A percentile compares a stretch with the other conserved stretches of the same genome.
Conservation (phyloP, 495 filamentous ascomycete genomes). For the Margaritispora aquatica region DNA sequence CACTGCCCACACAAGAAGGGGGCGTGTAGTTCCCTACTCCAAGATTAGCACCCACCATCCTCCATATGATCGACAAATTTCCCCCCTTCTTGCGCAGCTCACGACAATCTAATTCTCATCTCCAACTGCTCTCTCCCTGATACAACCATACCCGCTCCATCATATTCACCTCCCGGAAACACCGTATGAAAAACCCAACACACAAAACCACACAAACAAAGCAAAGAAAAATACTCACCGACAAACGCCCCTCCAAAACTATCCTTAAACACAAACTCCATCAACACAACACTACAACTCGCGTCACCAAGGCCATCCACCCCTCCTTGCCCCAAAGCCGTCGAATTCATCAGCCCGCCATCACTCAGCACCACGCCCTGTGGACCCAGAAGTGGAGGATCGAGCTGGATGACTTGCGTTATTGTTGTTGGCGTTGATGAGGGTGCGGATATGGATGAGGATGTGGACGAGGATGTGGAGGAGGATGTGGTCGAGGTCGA, state of each 20-base stretch:
- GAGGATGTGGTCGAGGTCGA: neutral
- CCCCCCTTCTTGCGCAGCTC: too few species aligned
- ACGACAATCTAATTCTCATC: too few species aligned
- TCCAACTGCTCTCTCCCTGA: too few species aligned
- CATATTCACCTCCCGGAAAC: too few species aligned
- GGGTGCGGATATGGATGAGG: neutral
- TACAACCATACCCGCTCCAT: too few species aligned
- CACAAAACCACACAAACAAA: neutral
- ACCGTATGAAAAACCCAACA: too few species aligned
- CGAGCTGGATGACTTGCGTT: neutral
- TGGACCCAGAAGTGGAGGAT: neutral
- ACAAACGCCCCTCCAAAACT: conserved; percentile 1
- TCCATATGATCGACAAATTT: too few species aligned
- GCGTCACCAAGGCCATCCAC: neutral
- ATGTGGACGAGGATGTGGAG: neutral
- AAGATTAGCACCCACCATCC: neutral
- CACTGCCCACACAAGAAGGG: conserved; percentile 49
- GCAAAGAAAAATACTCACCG: neutral
- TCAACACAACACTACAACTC: neutral
- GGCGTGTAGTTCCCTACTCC: conserved; percentile 48
- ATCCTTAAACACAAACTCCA: neutral
- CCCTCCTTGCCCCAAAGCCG: too few species aligned
- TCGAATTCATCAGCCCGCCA: neutral
- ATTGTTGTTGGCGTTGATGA: neutral
- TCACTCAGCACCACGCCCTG: neutral